Evolutionary conservation across 2,329 filamentous ascomycete species (phyloP), one percentile per base, ranked within the genome.

Genomic region (Zymoseptoria tritici): DNA sequence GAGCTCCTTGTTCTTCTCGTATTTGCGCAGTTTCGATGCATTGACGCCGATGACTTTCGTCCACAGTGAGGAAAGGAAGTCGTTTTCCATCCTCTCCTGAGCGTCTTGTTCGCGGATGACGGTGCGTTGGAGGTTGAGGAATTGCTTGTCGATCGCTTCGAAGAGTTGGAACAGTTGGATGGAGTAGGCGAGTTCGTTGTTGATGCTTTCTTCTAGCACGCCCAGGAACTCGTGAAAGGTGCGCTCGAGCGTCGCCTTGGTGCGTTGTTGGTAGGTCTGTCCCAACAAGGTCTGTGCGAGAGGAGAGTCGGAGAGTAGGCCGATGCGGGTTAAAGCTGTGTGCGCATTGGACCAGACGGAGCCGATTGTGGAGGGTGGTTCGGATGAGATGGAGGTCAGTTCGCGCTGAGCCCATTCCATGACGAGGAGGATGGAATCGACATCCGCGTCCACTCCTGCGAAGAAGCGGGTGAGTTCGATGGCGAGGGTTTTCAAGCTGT

Each of bases 371-470:
- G 82, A 83, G 0, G 83, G 81, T 6, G 85, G 84, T 20, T 82
- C 77, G 21, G 80, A 79, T 62, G 85, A 83, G 59, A 94, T 78
- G 52, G 86, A 85, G 61, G 85, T 81, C 13, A 97, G 83, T 73
- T 97, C 91, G 65, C 91, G 86, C 70, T 88, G 88, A 13, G 91
- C 90, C 93, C 93, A 97, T 72, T 96, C 91, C 91, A 97, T 97
- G 56, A 95, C 91, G 62, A 94, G 88, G 42, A 97, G 81, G 66
- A 97, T 96, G 61, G 88, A 87, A 69, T 97, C 93, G 67, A 97
- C 89, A 70, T 97, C 93, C 24, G 91, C 90, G 68, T 97, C 91
- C 11, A 97, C 91, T 65, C 92, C 90, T 56, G 91, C 89, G 73
- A 97, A 96, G 78, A 97, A 97, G 69, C 87, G 87, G 7, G 90